These are phyloP conservation scores for Alternaria brassicae DNA, from an alignment of 2,329 filamentous ascomycete species.

Conservation along the genomic window DNA sequence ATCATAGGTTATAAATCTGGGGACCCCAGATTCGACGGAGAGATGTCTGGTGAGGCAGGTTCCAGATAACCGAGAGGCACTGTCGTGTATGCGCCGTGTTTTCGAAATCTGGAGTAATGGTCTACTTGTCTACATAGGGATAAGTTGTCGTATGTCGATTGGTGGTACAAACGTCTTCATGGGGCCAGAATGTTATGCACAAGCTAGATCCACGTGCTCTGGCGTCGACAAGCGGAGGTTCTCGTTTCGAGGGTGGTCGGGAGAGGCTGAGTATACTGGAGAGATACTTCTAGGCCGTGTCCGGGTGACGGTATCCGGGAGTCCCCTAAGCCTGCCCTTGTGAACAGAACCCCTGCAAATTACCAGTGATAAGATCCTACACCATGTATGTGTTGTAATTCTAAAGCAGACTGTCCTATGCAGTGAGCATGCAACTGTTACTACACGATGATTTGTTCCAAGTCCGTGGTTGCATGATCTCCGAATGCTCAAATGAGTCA, in stretches of 20 bases:
- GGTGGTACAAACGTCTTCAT: neutral
- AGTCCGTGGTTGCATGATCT: neutral
- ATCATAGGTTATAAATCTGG: slow-evolving; percentile 9
- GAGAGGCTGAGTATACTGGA: neutral
- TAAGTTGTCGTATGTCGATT: slow-evolving; percentile 3
- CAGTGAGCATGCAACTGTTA: neutral
- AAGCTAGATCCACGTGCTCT: slow-evolving; percentile 4
- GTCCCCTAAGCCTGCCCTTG: neutral
- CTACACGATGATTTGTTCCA: neutral
- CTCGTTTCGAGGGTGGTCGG: slow-evolving; percentile 11
- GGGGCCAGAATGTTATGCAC: neutral
- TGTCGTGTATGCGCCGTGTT: slow-evolving; percentile 5
- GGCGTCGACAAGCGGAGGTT: slow-evolving; percentile 4
- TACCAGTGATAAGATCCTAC: neutral
- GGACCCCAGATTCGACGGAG: slow-evolving; percentile 14
- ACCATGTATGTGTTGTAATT: neutral
- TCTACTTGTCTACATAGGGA: slow-evolving; percentile 1
- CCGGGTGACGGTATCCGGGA: slow-evolving; percentile 21
- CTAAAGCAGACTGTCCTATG: neutral
- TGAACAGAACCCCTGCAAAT: neutral
- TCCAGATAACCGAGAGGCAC: slow-evolving; percentile 8
- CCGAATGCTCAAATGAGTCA: neutral
- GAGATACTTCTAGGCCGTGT: neutral
- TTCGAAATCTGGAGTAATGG: neutral
- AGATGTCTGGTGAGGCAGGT: slow-evolving; percentile 5